Base-by-base conservation (phyloP, 352 stramenopile species). In the Globisporangium nunn region DNA sequence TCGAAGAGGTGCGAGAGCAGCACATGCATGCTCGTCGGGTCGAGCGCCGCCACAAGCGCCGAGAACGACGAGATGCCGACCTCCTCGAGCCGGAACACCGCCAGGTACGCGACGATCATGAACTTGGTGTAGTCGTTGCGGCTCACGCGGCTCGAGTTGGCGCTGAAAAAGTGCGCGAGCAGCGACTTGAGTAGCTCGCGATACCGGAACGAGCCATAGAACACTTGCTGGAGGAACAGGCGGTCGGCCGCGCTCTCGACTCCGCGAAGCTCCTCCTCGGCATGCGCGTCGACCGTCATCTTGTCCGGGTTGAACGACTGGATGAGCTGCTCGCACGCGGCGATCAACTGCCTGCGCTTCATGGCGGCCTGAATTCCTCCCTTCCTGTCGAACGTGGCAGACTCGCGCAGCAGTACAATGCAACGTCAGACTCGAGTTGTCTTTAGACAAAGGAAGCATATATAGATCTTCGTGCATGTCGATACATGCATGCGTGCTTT, bases 131-230 rank as follows among this genome's bases (percentile, higher is more conserved):
- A 96, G 65, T 97, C 89, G 14, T 74, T 74, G 23, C 86, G 78
- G 50, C 83, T 80, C 44, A 93, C 74, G 66, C 75, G 74, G 53
- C 79, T 87, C 29, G 82, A 75, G 55, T 93, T 85, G 28, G 80
- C 70, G 52, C 88, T 80, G 54, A 94, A 85, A 37, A 96, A 96
- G n/a, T 91, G 74, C 52, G 81, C 74, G 11, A 94, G 60, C 54
- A 91, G 64, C 17, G 81, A 66, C 51, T 87, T 88, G 17, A 97
- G 66, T 14, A 93, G 58, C 18, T 93, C 82, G 41, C 88, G 87
- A 70, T 93, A 96, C n/a, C 90, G 81, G 37, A 91, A 91, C 11
- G 77, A 91, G 18, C 88, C 88, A 61, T 96, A 97, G 23, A 97
- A 80, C 18, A 96, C 75, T 64, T 97, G 78, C 66, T 93, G 83